Percentiles rank a stretch among this genome's conserved stretches.
These are phyloP conservation scores for Saccharomyces mikatae DNA, from an alignment of 805 yeast genomes.

Conservation along the genomic window DNA sequence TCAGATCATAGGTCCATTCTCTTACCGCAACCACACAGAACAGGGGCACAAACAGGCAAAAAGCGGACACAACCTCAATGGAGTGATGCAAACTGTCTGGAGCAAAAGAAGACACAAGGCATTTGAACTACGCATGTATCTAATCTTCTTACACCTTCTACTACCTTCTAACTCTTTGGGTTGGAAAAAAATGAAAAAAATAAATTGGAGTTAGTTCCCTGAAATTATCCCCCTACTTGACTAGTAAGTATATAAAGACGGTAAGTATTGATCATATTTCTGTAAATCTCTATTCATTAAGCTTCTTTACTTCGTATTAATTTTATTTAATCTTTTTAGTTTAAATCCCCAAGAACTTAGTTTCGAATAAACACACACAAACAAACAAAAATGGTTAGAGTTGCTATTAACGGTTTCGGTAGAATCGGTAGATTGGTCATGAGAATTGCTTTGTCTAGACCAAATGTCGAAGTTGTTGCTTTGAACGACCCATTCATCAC, in stretches of 20 bases:
- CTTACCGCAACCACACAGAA: not conserved
- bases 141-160: not conserved
- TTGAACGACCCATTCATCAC: slow-evolving; percentile 64
- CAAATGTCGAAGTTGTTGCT: slow-evolving; percentile 50
- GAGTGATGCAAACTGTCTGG: not conserved
- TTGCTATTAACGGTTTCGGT: slow-evolving; percentile 70
- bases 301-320: not conserved
- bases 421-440: slow-evolving; percentile 64
- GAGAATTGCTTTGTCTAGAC: slow-evolving; percentile 52
- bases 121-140: not conserved
- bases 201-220: not conserved
- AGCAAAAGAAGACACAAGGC: not conserved
- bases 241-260: not conserved
- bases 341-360: not conserved
- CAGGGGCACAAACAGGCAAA: not conserved
- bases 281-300: not conserved
- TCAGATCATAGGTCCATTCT: not conserved
- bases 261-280: not conserved
- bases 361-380: not conserved
- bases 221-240: not conserved
- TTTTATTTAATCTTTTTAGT: not conserved
- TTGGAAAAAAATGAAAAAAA: not conserved
- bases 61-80: not conserved
- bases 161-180: not conserved
- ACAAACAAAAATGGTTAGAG: slow-evolving; percentile 26